Evolutionary conservation across 2,329 filamentous ascomycete species (phyloP), one percentile per base, ranked within the genome.

Genomic region (Fusarium avenaceum): DNA sequence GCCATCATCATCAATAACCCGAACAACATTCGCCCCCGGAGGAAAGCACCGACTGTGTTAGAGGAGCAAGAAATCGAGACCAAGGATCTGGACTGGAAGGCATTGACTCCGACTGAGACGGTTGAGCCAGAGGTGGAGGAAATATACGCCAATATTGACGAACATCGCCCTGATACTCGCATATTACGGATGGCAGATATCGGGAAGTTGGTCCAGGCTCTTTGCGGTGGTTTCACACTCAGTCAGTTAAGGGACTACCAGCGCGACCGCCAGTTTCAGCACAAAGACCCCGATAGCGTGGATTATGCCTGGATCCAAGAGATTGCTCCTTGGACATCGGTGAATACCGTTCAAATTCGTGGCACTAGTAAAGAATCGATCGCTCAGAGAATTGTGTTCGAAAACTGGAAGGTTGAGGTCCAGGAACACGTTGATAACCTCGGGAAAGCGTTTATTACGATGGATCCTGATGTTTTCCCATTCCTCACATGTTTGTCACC

Each of bases 391-490:
- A 75, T 89, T 53, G 77, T 88, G 77, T 79, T 79, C 14, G 75
- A 80, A 24, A 81, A 80, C 59, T 89, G 86, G 86, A 79, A 78
- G 4, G 65, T 88, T n/a, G 78, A 81, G 10, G 80, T 83, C 4
- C 77, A 80, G 54, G 83, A 86, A 64, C 72, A 84, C 17, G 71
- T 81, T 15, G 78, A 81, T 20, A 77, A 77, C 7, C 72, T 81
- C 5, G 86, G 86, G 7, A 75, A 77, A 32, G 72, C 80, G 2
- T 75, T 74, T 4, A 59, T 87, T 8, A 76, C 70, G 61, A 66
- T 87, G 20, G 71, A 75, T 14, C 77, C 78, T 14, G 54, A 75
- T 2, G 78, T 82, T 51, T 85, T 86, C 62, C 66, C 74, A 32
- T 78, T 86, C 6, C 74, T 88, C 24, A 76, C 80, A 45, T 75